Base-by-base conservation (phyloP, 306 rosid species). In the Vigna radiata region DNA sequence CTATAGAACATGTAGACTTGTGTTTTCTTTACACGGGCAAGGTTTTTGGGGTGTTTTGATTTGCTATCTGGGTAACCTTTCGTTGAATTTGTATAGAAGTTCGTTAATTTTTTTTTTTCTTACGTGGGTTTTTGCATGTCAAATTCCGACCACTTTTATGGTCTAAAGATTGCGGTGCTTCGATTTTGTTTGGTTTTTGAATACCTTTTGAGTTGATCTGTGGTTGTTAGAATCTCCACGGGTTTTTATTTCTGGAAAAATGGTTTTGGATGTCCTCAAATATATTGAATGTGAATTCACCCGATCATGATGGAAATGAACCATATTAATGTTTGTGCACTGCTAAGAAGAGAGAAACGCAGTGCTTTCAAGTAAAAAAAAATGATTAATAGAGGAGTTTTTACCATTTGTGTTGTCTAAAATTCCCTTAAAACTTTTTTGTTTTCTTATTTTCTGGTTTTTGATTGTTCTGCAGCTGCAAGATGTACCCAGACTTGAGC, bases 401-500 rank as follows among this genome's bases (percentile, higher is more conserved):
- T 21, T 27, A 13, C 43, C 19, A n/a, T 62, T 39, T 11, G 18
- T 18, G 27, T 65, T 19, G 16, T 65, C 17, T 18, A 12, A 71
- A 79, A 21, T 60, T 7, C 17, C 25, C 55, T 15, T 15, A n/a
- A n/a, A 8, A 53, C 29, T 2, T 23, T 2, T 14, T 13, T 2
- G 13, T 55, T 13, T 7, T n/a, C 8, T 14, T 1, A 19, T 54
- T 0, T 54, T 2, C 56, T 19, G 31, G 11, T 2, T n/a, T 7
- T 23, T 12, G 8, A 3, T 8, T 53, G 66, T 61, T 10, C 1
- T 84, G 78, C 70, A 89, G 98, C 18, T 88, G 95, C 88, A 81
- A 73, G 72, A 80, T 80, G 90, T 79, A 76, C 83, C 85, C 91
- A 19, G 94, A 89, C 72, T 2, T 89, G 73, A 66, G 87, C 85